Percentiles rank a stretch among this genome's conserved stretches.
These are phyloP conservation scores for Epithemia pelagica DNA, from an alignment of 108 stramenopile genomes.

Conservation along the genomic window DNA sequence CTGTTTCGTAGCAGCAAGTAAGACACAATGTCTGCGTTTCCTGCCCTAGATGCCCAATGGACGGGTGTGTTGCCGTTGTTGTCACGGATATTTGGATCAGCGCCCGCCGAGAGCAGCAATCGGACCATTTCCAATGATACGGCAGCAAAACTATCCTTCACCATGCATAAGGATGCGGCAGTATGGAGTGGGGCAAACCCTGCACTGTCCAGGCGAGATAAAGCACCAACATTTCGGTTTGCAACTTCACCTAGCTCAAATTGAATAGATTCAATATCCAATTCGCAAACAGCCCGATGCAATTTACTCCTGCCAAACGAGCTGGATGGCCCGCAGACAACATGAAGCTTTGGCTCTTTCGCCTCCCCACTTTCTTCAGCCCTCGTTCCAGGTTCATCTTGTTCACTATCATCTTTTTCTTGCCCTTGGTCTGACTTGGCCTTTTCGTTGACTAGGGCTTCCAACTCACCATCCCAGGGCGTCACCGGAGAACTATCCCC, in stretches of 20 bases:
- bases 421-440: neutral
- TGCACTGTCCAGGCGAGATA: slow-evolving; percentile 39
- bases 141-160: slow-evolving; percentile 28
- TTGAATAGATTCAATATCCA: slow-evolving; percentile 46
- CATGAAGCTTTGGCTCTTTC: slow-evolving; percentile 2
- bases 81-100: slow-evolving; percentile 49
- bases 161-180: slow-evolving; percentile 52
- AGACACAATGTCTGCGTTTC: slow-evolving; percentile 52
- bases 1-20: slow-evolving; percentile 55
- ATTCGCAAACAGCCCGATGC: slow-evolving; percentile 64
- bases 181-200: slow-evolving; percentile 72
- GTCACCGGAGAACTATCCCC: slow-evolving; percentile 61
- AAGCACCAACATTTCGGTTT: slow-evolving; percentile 12
- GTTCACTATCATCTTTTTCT: slow-evolving; percentile 14
- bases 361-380: slow-evolving; percentile 1
- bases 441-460: slow-evolving; percentile 50
- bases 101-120: slow-evolving; percentile 40
- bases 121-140: slow-evolving; percentile 42
- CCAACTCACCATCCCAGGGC: slow-evolving; percentile 82
- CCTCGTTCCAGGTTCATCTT: slow-evolving; percentile 7
- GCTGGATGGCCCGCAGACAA: slow-evolving; percentile 30
- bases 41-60: slow-evolving; percentile 82
- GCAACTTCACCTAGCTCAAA: slow-evolving; percentile 23
- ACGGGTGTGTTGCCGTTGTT: slow-evolving; percentile 63
- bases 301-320: slow-evolving; percentile 35